phyloP scores from a whole-genome alignment of 2,329 filamentous ascomycete genomes.

The Byssochlamys sp. region DNA sequence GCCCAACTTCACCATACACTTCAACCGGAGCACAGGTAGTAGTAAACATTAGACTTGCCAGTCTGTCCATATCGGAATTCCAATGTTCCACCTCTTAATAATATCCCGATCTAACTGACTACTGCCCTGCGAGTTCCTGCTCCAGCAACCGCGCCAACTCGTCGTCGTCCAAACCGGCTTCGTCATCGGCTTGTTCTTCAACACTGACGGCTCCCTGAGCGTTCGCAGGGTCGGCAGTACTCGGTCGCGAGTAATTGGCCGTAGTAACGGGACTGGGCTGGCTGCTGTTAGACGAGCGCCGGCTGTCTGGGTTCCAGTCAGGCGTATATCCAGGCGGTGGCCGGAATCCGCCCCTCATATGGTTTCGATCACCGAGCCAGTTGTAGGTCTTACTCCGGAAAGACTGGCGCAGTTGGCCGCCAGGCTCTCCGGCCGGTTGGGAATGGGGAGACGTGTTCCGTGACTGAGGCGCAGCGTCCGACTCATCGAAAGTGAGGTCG shows the following conservation, averaged over 20 bases:
- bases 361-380: constrained; percentile 17
- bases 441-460: constrained; percentile 1
- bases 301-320: not conserved
- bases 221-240: not conserved
- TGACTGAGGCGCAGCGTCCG: not conserved
- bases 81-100: too few relatives aligned
- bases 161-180: constrained; percentile 9
- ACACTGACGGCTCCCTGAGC: not conserved
- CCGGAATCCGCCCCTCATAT: not conserved
- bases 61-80: too few relatives aligned
- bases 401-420: constrained; percentile 11
- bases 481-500: constrained; percentile 7
- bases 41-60: too few relatives aligned
- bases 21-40: too few relatives aligned
- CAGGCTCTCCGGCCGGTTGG: not conserved
- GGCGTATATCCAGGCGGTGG: not conserved
- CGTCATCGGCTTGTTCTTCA: not conserved
- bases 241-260: not conserved
- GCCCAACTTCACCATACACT: too few relatives aligned
- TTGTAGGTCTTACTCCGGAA: constrained; percentile 22
- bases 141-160: constrained; percentile 18
- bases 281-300: not conserved
- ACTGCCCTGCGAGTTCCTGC: constrained; percentile 13
- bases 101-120: not conserved
- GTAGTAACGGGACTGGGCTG: not conserved